These are phyloP conservation scores for Xylaria sp. DNA, from an alignment of 2,329 filamentous ascomycete genomes.

Conservation along the genomic window DNA sequence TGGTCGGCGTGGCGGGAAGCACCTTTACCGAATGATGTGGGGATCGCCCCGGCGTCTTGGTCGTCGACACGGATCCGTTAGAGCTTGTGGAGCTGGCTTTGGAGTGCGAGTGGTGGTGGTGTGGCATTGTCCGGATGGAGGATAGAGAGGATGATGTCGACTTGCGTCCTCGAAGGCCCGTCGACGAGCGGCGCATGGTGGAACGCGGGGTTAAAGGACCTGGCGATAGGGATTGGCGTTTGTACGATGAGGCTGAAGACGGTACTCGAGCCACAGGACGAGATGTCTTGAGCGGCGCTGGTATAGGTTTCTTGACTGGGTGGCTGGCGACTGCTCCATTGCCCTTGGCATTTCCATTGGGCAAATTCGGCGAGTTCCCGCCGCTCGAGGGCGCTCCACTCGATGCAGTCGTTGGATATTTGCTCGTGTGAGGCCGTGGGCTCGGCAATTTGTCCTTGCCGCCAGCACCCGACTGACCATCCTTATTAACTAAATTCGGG, in stretches of 20 bases:
- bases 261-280: constrained; percentile 32
- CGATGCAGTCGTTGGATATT: constrained; percentile 50
- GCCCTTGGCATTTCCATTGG: constrained; percentile 52
- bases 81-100: constrained; percentile 94
- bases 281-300: constrained; percentile 34
- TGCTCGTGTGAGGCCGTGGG: constrained; percentile 63
- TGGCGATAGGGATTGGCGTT: constrained; percentile 81
- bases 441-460: constrained; percentile 55
- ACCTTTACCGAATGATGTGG: constrained; percentile 93
- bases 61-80: constrained; percentile 70
- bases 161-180: constrained; percentile 84
- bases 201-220: constrained; percentile 86
- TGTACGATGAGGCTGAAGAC: constrained; percentile 50
- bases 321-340: constrained; percentile 28
- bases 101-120: constrained; percentile 83
- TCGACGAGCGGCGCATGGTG: constrained; percentile 79
- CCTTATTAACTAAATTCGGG: constrained; percentile 59
- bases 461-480: constrained; percentile 43
- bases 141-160: constrained; percentile 96
- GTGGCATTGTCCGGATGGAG: constrained; percentile 84
- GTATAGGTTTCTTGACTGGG: constrained; percentile 32
- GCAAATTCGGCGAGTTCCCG: constrained; percentile 54
- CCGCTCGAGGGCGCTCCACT: constrained; percentile 44
- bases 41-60: constrained; percentile 71
- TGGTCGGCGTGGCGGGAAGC: constrained; percentile 85